Evolutionary conservation across 805 yeast species (phyloP), one percentile per base, ranked within the genome.

Genomic region (Myxozyma nipponensis): DNA sequence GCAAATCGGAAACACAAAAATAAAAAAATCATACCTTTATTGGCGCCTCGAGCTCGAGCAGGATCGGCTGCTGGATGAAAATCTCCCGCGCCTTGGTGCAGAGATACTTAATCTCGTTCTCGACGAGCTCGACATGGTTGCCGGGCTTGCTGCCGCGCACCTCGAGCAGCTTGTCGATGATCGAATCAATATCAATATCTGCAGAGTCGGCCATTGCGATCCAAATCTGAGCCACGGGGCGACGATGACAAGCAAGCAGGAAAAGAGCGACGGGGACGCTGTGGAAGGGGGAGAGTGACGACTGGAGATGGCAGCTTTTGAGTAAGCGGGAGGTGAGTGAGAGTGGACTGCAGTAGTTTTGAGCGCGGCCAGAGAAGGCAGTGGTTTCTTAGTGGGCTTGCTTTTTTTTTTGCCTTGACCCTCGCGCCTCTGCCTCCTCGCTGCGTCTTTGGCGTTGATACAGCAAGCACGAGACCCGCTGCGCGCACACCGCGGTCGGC

Each of bases 101-200:
- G 56, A 91, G 81, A 72, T 80, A 91, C 66, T 95, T 84, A 68
- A 91, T 91, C 74, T 91, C 98, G 68, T 80, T 86, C 72, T 91
- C 98, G 63, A 85, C 86, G 54, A 91, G 76, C 60, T 89, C 89
- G 40, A 91, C 98, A 68, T 87, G 96, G 69, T 89, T 91, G 38
- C 98, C 98, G 17, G 98, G 98, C 70, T 96, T 83, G 55, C 96
- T 88, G 56, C 98, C 98, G 71, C 98, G 83, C 46, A 91, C 98
- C 71, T 91, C 98, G 62, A 91, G 77, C 65, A 91, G 79, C 77
- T 97, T 83, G 74, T 93, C 97, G 69, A 91, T 91, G 64, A 91
- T 90, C 66, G 95, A 86, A 72, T 91, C 98, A 66, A 91, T 84
- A 68, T 93, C 98, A 43, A 35, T 34, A 10, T 34, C 41, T 7